phyloP scores from a whole-genome alignment of 768 basidiomycete species.

The Boletus subcaerulescens region DNA sequence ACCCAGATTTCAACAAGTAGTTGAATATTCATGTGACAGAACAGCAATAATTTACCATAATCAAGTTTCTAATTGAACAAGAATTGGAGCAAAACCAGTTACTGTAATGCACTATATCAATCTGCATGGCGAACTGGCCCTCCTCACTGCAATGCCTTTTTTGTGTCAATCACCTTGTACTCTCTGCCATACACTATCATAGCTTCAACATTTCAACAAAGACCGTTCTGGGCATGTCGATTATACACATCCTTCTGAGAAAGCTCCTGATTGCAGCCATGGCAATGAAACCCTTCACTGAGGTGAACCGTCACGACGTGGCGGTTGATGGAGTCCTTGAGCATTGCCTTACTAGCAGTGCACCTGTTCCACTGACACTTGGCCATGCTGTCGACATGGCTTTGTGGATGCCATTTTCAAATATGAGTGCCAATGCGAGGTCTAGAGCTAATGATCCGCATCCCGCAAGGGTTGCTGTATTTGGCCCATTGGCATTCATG shows the following conservation, averaged over 20 bases:
- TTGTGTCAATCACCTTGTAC: background rate
- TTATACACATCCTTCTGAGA: slow-evolving; percentile 5
- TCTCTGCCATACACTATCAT: background rate
- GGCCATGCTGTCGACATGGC: background rate
- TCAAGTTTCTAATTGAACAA: too few relatives aligned
- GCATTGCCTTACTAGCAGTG: background rate
- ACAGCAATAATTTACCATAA: too few relatives aligned
- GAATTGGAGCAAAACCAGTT: too few relatives aligned
- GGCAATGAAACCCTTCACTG: slow-evolving; percentile 1
- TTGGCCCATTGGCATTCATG: slow-evolving; percentile 7
- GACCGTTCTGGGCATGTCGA: background rate
- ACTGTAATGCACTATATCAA: too few relatives aligned
- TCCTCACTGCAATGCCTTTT: background rate
- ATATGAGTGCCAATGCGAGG: background rate
- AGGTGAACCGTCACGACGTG: slow-evolving; percentile 9
- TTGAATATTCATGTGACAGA: too few relatives aligned
- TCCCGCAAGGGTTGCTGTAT: slow-evolving; percentile 1
- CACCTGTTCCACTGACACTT: slow-evolving; percentile 8
- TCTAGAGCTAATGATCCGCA: slow-evolving; percentile 9
- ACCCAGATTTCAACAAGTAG: too few relatives aligned
- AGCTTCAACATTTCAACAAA: background rate
- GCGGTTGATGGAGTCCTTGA: background rate
- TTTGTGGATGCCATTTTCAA: slow-evolving; percentile 1
- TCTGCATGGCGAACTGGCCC: background rate
- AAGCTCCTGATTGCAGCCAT: background rate